Evolutionary conservation across 2,329 filamentous ascomycete genomes (phyloP), one percentile per base, ranked within the genome.

Genomic region (Parascedosporium putredinis): DNA sequence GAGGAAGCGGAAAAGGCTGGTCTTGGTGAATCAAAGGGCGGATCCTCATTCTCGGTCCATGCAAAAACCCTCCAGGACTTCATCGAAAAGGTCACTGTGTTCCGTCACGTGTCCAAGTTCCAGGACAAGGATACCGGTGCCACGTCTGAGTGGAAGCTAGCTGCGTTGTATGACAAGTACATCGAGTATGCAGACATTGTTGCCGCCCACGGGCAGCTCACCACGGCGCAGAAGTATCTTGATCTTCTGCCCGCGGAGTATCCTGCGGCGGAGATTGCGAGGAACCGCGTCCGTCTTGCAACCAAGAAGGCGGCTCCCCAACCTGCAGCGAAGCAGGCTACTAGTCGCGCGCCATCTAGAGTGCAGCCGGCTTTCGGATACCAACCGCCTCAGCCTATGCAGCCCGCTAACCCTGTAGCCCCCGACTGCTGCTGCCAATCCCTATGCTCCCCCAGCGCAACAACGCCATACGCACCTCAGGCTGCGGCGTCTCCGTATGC

Each of bases 71-170:
- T 98, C 40, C 93, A 97, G 66, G 84, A 86, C 56, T 91, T 98
- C 62, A 95, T 98, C 54, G 93, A 98, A 70, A 98, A 98, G 74
- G 93, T 98, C 44, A 95, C 90, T 0, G 80, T 98, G 49, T 98
- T 98, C 81, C 84, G 93, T 50, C 80, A 93, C 57, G 90, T 96
- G 40, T 90, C 89, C 54, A 89, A 91, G 61, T 98, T 96, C 71
- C 72, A 86, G 58, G 93, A 98, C 62, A 67, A 70, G 7, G 89
- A 96, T 61, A 79, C 79, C 55, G 69, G 70, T 44, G 78, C 87
- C 57, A 74, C 78, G 8, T 82, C 83, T 1, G 87, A 84, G 58
- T 98, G 91, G 91, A 96, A 95, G 69, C 80, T 98, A 52, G 78
- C 82, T 33, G 75, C 83, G 2, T 72, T 98, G 49, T 98, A 98